A percentile compares a stretch with the other conserved stretches of the same genome.
phyloP scores from a whole-genome alignment of 108 stramenopile species.

The Fragilaria radians region DNA sequence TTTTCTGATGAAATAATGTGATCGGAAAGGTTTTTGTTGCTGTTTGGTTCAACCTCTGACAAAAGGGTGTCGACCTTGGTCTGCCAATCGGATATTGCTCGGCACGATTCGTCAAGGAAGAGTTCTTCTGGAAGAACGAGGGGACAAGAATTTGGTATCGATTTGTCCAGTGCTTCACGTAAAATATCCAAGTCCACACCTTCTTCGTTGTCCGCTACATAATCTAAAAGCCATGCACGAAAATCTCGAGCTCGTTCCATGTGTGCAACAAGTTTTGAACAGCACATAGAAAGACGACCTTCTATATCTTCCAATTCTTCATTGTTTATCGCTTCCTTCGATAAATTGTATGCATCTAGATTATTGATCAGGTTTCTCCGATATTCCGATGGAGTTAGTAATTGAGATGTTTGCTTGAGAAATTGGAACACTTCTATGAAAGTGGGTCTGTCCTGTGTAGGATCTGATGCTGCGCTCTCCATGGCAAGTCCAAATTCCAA shows the following conservation, averaged over 20 bases:
- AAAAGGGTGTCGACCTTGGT: slow-evolving; percentile 15
- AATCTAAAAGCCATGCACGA: slow-evolving; percentile 27
- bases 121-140: slow-evolving; percentile 39
- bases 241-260: slow-evolving; percentile 15
- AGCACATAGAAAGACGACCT: slow-evolving; percentile 18
- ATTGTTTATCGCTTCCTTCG: no score
- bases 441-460: background rate
- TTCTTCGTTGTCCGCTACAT: slow-evolving; percentile 30
- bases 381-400: slow-evolving; percentile 19
- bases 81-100: slow-evolving; percentile 39
- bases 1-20: no score
- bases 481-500: slow-evolving; percentile 20
- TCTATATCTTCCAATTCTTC: no score
- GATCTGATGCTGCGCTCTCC: slow-evolving; percentile 12
- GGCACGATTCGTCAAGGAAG: slow-evolving; percentile 22
- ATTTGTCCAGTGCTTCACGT: slow-evolving; percentile 33
- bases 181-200: slow-evolving; percentile 58
- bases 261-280: slow-evolving; percentile 15
- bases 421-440: slow-evolving; percentile 15
- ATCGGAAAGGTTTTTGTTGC: background rate
- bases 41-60: background rate
- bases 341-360: no score
- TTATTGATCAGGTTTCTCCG: slow-evolving; percentile 24
- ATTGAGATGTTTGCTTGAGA: slow-evolving; percentile 11
- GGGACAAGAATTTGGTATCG: slow-evolving; percentile 21